Percentiles rank a stretch among this genome's conserved stretches.
These are phyloP conservation scores for Sporormia fimetaria DNA, from an alignment of 495 filamentous ascomycete genomes.

Conservation along the genomic window DNA sequence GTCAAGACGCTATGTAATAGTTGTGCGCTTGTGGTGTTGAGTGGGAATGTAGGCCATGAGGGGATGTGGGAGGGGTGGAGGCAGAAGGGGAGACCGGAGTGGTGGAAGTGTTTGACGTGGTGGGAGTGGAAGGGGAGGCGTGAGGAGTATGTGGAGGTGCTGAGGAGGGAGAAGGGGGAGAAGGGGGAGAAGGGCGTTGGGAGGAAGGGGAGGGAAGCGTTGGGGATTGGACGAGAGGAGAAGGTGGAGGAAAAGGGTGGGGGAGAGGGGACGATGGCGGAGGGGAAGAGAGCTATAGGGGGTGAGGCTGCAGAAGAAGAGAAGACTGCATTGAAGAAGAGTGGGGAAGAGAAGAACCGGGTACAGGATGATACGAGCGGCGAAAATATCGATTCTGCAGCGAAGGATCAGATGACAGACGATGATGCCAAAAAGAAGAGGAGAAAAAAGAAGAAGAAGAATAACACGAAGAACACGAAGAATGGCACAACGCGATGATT, in stretches of 20 bases:
- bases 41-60: constrained; percentile 22
- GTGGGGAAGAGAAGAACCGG: no score
- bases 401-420: neutral
- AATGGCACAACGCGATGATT: neutral
- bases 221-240: neutral
- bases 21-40: constrained; percentile 34
- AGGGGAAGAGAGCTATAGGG: no score
- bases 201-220: neutral
- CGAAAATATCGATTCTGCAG: no score
- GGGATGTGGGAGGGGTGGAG: constrained; percentile 15
- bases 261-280: no score
- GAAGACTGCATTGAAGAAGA: no score
- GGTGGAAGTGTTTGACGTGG: constrained; percentile 36
- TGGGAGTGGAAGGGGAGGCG: constrained; percentile 11
- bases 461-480: neutral
- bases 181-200: neutral
- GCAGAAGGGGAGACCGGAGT: constrained; percentile 26
- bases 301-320: no score
- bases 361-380: no score
- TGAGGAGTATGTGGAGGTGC: constrained; percentile 10
- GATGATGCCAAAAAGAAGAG: constrained; percentile 1
- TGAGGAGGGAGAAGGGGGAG: constrained; percentile 2
- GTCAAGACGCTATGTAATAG: constrained; percentile 16
- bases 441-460: neutral
- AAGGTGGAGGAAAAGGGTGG: no score